Evolutionary conservation across 2,329 filamentous ascomycete species (phyloP).

Genomic region (Penicillium sp.): DNA sequence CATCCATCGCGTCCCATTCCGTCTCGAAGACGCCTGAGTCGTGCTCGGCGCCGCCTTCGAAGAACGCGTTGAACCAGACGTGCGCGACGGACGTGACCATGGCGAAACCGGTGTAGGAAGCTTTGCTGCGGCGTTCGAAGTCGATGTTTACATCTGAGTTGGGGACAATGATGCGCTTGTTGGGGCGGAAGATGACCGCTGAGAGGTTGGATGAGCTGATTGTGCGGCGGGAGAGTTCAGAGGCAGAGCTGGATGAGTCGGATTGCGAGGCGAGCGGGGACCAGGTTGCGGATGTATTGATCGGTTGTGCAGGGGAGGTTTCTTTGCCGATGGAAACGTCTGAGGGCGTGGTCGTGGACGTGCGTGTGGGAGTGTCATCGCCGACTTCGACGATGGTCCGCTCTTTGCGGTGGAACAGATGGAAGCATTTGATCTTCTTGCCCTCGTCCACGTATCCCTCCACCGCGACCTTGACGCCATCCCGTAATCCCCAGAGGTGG

Average conservation of each 20-base stretch:
- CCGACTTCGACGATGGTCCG: conserved; percentile 54
- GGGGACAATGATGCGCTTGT: conserved; percentile 67
- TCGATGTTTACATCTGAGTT: conserved; percentile 89
- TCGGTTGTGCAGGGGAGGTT: conserved; percentile 2
- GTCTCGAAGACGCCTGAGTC: conserved; percentile 71
- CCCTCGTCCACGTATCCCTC: conserved; percentile 89
- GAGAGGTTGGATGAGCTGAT: conserved; percentile 56
- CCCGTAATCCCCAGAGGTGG: conserved; percentile 83
- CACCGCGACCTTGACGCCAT: conserved; percentile 84
- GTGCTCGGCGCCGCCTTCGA: conserved; percentile 76
- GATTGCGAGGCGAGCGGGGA: conserved; percentile 21
- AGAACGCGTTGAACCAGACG: conserved; percentile 95
- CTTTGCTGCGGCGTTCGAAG: conserved; percentile 81
- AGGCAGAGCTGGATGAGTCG: conserved; percentile 10
- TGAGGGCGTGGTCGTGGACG: conserved; percentile 28
- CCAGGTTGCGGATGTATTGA: conserved; percentile 13
- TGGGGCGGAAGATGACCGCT: conserved; percentile 76
- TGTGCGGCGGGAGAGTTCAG: conserved; percentile 38
- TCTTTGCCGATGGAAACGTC: conserved; percentile 1
- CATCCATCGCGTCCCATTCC: conserved; percentile 81
- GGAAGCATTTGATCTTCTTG: conserved; percentile 78
- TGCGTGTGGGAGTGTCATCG: conserved; percentile 51
- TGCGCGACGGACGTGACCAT: conserved; percentile 94
- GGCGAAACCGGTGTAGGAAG: conserved; percentile 73
- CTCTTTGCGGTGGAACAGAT: conserved; percentile 74